phyloP scores from a whole-genome alignment of 2,329 filamentous ascomycete genomes.

The Keithomyces neogunnii region DNA sequence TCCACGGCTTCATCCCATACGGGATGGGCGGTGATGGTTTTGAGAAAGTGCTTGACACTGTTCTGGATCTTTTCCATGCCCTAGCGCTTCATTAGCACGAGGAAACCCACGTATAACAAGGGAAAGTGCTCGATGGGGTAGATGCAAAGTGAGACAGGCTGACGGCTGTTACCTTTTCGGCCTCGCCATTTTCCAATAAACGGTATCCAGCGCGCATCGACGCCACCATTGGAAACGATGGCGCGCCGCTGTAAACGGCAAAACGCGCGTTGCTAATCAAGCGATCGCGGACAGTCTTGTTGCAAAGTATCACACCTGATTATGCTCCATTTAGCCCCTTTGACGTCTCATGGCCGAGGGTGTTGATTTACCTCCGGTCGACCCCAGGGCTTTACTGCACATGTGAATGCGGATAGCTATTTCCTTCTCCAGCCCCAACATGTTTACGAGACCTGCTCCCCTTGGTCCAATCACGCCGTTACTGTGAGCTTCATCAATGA shows the following conservation, averaged over 20 bases:
- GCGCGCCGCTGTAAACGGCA: too few relatives aligned
- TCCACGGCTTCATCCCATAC: constrained; percentile 15
- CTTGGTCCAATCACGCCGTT: constrained; percentile 37
- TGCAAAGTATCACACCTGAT: constrained; percentile 13
- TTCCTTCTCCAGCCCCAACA: constrained; percentile 38
- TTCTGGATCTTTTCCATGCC: constrained; percentile 12
- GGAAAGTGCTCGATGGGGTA: too few relatives aligned
- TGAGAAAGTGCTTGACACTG: constrained; percentile 18
- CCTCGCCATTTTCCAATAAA: too few relatives aligned
- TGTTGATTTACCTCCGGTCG: constrained; percentile 18
- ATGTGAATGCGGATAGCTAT: constrained; percentile 43
- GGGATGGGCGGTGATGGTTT: constrained; percentile 13
- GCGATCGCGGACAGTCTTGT: constrained; percentile 7
- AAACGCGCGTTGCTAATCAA: too few relatives aligned
- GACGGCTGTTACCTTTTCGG: too few relatives aligned
- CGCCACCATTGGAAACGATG: too few relatives aligned
- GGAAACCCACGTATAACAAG: too few relatives aligned
- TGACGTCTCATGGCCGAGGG: too few relatives aligned
- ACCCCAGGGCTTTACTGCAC: constrained; percentile 43
- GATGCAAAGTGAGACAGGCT: too few relatives aligned
- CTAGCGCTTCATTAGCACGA: too few relatives aligned
- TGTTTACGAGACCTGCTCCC: constrained; percentile 40
- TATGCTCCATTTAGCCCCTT: too few relatives aligned
- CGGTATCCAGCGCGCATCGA: too few relatives aligned
- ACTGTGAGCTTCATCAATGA: constrained; percentile 44